Conservation (phyloP, 768 basidiomycete species). For the Amanita exitialis region DNA sequence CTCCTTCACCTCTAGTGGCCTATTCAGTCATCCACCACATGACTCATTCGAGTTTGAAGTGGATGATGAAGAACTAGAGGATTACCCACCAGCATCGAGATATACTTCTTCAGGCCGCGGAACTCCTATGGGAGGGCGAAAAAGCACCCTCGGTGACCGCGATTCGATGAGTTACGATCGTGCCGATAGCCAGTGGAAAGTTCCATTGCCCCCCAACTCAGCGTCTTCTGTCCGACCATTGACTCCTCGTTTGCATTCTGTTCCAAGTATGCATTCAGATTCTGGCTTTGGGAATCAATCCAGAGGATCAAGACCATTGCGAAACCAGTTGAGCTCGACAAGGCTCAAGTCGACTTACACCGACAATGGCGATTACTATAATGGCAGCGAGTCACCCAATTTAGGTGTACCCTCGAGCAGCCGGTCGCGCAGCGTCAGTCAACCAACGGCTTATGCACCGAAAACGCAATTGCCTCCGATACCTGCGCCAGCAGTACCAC, state of each 20-base stretch:
- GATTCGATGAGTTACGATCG: constrained; percentile 35
- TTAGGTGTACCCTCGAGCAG: constrained; percentile 23
- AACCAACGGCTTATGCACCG: constrained; percentile 62
- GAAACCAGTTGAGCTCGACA: constrained; percentile 66
- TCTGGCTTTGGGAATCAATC: constrained; percentile 25
- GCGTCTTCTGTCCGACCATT: constrained; percentile 25
- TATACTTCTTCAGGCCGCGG: constrained; percentile 54
- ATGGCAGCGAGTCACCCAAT: constrained; percentile 17
- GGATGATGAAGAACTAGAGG: constrained; percentile 70
- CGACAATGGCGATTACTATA: constrained; percentile 24
- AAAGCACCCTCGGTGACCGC: constrained; percentile 14
- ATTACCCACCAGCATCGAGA: constrained; percentile 45
- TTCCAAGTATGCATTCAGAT: constrained; percentile 28
- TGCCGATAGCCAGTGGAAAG: constrained; percentile 14
- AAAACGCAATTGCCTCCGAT: constrained; percentile 47
- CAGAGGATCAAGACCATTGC: constrained; percentile 26
- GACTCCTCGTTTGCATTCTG: constrained; percentile 36
- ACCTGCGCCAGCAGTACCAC: constrained; percentile 22
- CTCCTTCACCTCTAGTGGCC: constrained; percentile 27
- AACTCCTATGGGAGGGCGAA: constrained; percentile 56
- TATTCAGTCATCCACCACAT: constrained; percentile 47
- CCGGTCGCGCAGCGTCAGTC: constrained; percentile 72
- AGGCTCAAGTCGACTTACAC: constrained; percentile 47
- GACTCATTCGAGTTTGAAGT: constrained; percentile 67
- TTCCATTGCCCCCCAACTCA: constrained; percentile 21